A percentile compares a stretch with the other conserved stretches of the same genome.
phyloP scores from a whole-genome alignment of 73 alveolate species.

The Paramecium sonneborni region DNA sequence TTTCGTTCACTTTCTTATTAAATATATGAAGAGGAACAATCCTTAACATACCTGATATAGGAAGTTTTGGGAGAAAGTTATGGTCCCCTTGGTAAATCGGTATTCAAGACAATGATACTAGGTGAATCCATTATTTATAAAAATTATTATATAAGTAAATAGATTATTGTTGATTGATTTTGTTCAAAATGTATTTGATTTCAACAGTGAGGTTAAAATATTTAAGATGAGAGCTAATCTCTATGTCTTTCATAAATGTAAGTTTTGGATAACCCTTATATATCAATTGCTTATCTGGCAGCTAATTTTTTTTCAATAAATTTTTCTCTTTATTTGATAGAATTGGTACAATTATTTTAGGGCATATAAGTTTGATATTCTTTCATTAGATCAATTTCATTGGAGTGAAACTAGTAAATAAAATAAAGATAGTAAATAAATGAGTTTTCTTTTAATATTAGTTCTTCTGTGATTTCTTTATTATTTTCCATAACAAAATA shows the following conservation, averaged over 20 bases:
- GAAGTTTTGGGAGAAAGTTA: conserved; percentile 5
- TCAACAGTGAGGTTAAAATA: not conserved
- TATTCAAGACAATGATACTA: not conserved
- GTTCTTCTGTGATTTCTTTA: not conserved
- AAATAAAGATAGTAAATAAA: not conserved
- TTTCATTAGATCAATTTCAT: not conserved
- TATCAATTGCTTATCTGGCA: not conserved
- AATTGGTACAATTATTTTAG: not conserved
- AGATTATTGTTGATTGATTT: not conserved
- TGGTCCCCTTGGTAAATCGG: not conserved
- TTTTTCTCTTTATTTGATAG: not conserved
- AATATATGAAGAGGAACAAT: not conserved
- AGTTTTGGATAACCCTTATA: not conserved
- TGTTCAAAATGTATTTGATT: not conserved
- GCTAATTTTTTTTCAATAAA: not conserved
- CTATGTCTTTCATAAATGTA: not conserved
- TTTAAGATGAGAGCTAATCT: not conserved
- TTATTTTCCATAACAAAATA: not conserved
- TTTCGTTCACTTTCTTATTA: not conserved
- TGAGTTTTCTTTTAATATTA: not conserved
- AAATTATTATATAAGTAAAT: not conserved
- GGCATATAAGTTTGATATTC: not conserved
- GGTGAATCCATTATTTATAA: conserved; percentile 13
- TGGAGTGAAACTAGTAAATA: not conserved
- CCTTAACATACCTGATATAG: not conserved